Evolutionary conservation across 257 asterid species (phyloP).

Genomic region (Thymus quinquecostatus): DNA sequence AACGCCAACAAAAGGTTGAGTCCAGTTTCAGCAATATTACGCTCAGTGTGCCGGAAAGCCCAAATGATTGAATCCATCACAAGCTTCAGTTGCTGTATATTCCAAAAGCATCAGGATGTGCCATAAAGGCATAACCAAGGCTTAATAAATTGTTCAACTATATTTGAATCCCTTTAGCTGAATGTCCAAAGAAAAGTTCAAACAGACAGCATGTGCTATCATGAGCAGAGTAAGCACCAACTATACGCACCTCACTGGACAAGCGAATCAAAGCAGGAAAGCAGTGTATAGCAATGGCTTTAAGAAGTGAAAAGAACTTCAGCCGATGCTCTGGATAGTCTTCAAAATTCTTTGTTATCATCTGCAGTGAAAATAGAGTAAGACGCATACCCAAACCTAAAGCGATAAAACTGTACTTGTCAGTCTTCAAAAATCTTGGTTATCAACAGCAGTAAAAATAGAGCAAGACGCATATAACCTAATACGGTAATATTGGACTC

Average conservation of each 20-base stretch:
- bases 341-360: conserved; percentile 96
- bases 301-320: conserved; percentile 90
- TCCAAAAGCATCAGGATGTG: conserved; percentile 26
- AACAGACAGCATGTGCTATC: background rate
- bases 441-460: too few species aligned
- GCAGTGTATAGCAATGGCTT: conserved; percentile 92
- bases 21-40: conserved; percentile 98
- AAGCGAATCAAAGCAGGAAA: conserved; percentile 87
- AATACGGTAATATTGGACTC: too few species aligned
- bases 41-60: conserved; percentile 99
- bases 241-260: conserved; percentile 75
- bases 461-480: too few species aligned
- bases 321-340: conserved; percentile 99
- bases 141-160: conserved; percentile 12
- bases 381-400: conserved; percentile 4
- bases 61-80: conserved; percentile 98
- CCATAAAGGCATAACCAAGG: conserved; percentile 7
- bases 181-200: conserved; percentile 6
- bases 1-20: conserved; percentile 87
- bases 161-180: conserved; percentile 5
- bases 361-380: conserved; percentile 49
- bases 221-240: conserved; percentile 19
- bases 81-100: conserved; percentile 86
- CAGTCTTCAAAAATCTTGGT: too few species aligned
- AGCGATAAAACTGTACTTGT: conserved; percentile 1